Evolutionary conservation across 2,329 filamentous ascomycete species (phyloP).

Genomic region (Aureobasidium sp.): DNA sequence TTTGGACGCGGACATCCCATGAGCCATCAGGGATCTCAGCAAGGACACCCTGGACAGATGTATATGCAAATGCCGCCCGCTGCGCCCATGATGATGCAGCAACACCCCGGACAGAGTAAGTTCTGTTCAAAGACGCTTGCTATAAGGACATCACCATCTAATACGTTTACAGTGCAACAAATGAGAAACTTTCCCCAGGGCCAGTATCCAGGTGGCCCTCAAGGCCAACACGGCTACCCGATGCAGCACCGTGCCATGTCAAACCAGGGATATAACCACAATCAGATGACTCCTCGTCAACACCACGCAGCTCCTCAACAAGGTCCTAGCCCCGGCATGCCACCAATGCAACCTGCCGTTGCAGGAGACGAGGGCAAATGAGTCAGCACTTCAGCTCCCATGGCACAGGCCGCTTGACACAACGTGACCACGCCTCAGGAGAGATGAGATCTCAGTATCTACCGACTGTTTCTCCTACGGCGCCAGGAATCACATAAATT

Average conservation of each 20-base stretch:
- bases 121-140: not conserved
- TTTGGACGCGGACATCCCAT: slow-evolving; percentile 86
- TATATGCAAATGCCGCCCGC: slow-evolving; percentile 69
- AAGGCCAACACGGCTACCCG: slow-evolving; percentile 18
- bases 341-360: slow-evolving; percentile 20
- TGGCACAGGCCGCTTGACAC: not conserved
- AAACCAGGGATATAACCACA: slow-evolving; percentile 22
- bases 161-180: slow-evolving; percentile 18
- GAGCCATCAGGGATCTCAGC: slow-evolving; percentile 89
- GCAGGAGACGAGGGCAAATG: slow-evolving; percentile 28
- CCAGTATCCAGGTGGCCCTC: slow-evolving; percentile 16
- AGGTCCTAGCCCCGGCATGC: slow-evolving; percentile 25
- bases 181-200: slow-evolving; percentile 17
- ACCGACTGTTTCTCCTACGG: not conserved
- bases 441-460: not conserved
- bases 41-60: slow-evolving; percentile 64
- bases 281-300: slow-evolving; percentile 30
- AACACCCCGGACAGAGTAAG: slow-evolving; percentile 18
- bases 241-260: slow-evolving; percentile 27
- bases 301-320: slow-evolving; percentile 26
- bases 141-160: not conserved
- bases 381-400: slow-evolving; percentile 15
- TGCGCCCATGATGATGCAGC: slow-evolving; percentile 30
- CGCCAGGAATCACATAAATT: not conserved
- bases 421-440: slow-evolving; percentile 4